Percentiles rank a stretch among this genome's conserved stretches.
Evolutionary conservation across 1,284 basidiomycete species (phyloP).

Genomic region (Exobasidium rhododendri): DNA sequence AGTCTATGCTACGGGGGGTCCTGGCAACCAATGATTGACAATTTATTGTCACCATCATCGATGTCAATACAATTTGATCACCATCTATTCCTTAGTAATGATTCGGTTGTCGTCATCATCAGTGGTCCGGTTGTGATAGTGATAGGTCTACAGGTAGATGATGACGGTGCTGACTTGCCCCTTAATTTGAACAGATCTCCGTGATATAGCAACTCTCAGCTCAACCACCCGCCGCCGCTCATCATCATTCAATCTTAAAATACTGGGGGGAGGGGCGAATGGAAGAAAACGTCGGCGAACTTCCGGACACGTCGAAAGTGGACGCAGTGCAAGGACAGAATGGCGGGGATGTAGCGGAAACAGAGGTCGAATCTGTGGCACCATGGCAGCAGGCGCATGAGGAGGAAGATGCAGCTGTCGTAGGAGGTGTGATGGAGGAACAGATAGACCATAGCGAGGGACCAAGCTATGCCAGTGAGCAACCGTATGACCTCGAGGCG

Average conservation of each 20-base stretch:
- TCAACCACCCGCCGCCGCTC: background rate
- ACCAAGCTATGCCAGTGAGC: background rate
- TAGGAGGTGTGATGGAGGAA: background rate
- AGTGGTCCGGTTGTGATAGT: too few species aligned
- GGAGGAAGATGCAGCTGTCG: background rate
- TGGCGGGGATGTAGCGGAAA: background rate
- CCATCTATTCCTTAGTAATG: too few species aligned
- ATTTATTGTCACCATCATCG: too few species aligned
- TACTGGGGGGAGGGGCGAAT: background rate
- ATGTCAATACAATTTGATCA: too few species aligned
- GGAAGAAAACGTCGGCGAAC: background rate
- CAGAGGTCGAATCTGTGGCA: background rate
- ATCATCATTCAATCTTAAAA: background rate
- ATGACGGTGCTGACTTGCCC: background rate
- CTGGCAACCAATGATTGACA: too few species aligned
- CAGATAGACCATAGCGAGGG: too few species aligned
- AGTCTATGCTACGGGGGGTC: too few species aligned
- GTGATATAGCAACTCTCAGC: background rate
- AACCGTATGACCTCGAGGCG: background rate
- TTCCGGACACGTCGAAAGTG: background rate
- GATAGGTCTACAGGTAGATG: too few species aligned
- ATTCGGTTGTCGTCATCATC: too few species aligned
- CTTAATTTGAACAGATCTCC: background rate
- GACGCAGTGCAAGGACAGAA: background rate
- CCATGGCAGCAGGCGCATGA: background rate